phyloP scores from a whole-genome alignment of 2,329 filamentous ascomycete genomes.

The Penicillium decumbens region DNA sequence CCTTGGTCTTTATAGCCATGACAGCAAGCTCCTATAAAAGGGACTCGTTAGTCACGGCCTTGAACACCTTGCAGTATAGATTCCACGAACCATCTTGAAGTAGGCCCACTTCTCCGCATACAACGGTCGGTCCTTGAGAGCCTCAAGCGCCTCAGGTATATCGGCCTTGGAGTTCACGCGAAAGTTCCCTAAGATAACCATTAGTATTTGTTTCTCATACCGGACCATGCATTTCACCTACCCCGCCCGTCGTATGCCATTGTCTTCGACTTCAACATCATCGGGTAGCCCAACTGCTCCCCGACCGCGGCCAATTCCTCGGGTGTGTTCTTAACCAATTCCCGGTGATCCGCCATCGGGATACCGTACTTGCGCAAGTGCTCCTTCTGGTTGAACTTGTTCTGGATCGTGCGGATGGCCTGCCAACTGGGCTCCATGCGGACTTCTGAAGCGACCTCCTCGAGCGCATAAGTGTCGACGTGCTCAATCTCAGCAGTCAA shows the following conservation, averaged over 20 bases:
- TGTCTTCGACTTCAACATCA: constrained; percentile 87
- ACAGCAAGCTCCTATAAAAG: constrained; percentile 67
- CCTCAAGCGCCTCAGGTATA: constrained; percentile 62
- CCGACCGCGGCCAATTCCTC: constrained; percentile 62
- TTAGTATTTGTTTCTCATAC: constrained; percentile 4
- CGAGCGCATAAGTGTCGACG: constrained; percentile 81
- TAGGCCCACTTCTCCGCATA: constrained; percentile 89
- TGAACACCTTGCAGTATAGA: not conserved
- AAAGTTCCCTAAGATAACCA: constrained; percentile 54
- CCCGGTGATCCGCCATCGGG: constrained; percentile 66
- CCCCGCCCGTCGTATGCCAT: constrained; percentile 89
- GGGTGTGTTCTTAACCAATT: constrained; percentile 57
- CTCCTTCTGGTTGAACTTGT: constrained; percentile 87
- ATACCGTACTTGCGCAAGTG: constrained; percentile 66
- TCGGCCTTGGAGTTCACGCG: constrained; percentile 57
- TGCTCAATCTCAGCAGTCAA: constrained; percentile 95
- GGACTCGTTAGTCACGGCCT: not conserved
- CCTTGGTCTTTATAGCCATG: constrained; percentile 88
- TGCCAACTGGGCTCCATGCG: constrained; percentile 76
- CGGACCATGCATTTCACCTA: constrained; percentile 37
- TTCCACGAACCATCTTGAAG: constrained; percentile 58
- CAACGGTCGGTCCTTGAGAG: constrained; percentile 64
- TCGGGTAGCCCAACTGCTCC: constrained; percentile 67
- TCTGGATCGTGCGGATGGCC: constrained; percentile 83
- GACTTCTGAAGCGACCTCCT: constrained; percentile 68